Evolutionary conservation across 108 stramenopile genomes (phyloP).

Genomic region (Discostella stelligeroides): DNA sequence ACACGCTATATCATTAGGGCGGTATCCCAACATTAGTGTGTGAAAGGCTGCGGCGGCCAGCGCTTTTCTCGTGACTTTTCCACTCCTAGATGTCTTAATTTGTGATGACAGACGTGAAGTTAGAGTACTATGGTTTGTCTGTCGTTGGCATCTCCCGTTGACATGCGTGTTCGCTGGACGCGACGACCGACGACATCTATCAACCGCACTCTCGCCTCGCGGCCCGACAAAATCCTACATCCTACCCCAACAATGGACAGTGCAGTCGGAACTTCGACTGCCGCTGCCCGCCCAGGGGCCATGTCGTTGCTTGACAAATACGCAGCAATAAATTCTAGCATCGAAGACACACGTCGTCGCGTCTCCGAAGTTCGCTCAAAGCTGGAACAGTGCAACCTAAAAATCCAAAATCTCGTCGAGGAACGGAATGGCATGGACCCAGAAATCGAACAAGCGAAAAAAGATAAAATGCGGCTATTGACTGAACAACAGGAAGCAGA

Average conservation of each 20-base stretch:
- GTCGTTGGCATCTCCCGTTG: too few species aligned
- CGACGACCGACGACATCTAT: too few species aligned
- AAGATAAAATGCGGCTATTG: slow-evolving; percentile 11
- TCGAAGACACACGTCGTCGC: slow-evolving; percentile 41
- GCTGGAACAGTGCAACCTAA: slow-evolving; percentile 23
- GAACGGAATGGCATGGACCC: slow-evolving; percentile 18
- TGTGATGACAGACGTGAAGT: too few species aligned
- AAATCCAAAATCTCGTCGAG: slow-evolving; percentile 26
- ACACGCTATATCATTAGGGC: too few species aligned
- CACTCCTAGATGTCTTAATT: too few species aligned
- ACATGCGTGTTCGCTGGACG: too few species aligned
- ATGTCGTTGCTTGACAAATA: slow-evolving; percentile 58
- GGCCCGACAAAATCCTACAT: too few species aligned
- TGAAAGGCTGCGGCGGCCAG: too few species aligned
- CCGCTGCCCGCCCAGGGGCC: slow-evolving; percentile 29
- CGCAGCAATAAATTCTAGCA: slow-evolving; percentile 46
- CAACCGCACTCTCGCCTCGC: too few species aligned
- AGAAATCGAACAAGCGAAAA: slow-evolving; percentile 20
- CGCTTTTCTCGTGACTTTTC: too few species aligned
- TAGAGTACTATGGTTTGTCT: too few species aligned
- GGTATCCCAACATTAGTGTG: too few species aligned
- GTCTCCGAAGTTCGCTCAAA: slow-evolving; percentile 25
- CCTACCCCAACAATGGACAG: neutral
- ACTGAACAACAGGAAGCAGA: slow-evolving; percentile 16
- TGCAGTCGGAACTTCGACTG: neutral